phyloP scores from a whole-genome alignment of 345 rosid species.

The Aquilaria malaccensis region DNA sequence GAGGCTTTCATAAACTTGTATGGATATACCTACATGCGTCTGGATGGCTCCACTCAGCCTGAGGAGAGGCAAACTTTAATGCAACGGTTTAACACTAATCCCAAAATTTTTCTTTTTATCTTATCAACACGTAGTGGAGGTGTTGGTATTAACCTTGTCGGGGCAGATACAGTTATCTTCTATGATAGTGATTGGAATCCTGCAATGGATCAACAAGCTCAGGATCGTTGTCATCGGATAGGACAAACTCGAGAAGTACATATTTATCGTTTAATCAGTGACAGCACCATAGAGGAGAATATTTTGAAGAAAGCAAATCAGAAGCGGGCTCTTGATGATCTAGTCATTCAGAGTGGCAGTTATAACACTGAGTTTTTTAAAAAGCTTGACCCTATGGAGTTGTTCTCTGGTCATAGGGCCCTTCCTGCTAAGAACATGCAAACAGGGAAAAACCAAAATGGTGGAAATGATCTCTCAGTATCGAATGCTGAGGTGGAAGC shows the following conservation, averaged over 20 bases:
- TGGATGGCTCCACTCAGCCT: constrained; percentile 99
- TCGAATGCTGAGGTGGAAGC: constrained; percentile 98
- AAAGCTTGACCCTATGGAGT: constrained; percentile 98
- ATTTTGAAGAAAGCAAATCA: constrained; percentile 98
- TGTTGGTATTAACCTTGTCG: constrained; percentile 97
- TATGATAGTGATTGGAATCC: constrained; percentile 99
- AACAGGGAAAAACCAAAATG: constrained; percentile 38
- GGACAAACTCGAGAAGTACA: constrained; percentile 99
- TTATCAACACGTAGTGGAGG: constrained; percentile 99
- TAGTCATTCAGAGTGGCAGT: constrained; percentile 95
- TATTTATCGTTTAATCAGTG: constrained; percentile 94
- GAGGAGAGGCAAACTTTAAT: constrained; percentile 99
- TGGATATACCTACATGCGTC: constrained; percentile 98
- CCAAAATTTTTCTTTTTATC: constrained; percentile 93
- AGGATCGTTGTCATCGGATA: constrained; percentile 99
- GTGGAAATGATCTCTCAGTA: constrained; percentile 47
- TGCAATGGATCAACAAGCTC: constrained; percentile 99
- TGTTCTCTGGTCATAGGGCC: constrained; percentile 78
- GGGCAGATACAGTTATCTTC: constrained; percentile 98
- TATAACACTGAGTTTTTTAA: constrained; percentile 97
- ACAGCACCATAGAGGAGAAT: constrained; percentile 97
- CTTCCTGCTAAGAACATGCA: constrained; percentile 45
- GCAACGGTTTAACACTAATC: constrained; percentile 99
- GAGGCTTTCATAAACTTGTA: constrained; percentile 96
- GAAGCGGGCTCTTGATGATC: constrained; percentile 97